Evolutionary conservation across 139 green algal genomes (phyloP).

Genomic region (Asterochloris sp.): DNA sequence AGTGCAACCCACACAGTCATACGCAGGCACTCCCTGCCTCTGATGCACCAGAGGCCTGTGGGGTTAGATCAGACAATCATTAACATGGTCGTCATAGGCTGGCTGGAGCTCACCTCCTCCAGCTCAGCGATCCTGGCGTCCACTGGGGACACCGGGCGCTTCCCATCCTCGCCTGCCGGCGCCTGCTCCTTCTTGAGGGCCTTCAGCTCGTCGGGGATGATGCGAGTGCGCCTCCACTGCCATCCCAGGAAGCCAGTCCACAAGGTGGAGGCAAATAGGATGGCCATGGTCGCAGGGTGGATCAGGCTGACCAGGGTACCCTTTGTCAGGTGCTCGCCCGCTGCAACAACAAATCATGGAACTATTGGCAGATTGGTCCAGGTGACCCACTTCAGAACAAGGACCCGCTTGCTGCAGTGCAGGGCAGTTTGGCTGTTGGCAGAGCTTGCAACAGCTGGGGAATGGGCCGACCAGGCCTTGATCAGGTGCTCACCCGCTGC

Average conservation of each 20-base stretch:
- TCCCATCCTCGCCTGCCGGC: conserved; percentile 37
- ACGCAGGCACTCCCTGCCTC: background rate
- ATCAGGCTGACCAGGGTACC: conserved; percentile 43
- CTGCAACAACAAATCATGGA: background rate
- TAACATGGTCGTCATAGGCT: background rate
- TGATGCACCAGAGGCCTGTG: too few species aligned
- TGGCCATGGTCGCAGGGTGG: conserved; percentile 82
- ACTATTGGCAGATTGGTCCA: background rate
- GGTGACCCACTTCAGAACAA: background rate
- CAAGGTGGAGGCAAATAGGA: conserved; percentile 70
- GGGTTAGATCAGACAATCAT: too few species aligned
- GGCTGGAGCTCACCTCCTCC: conserved; percentile 59
- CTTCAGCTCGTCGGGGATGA: conserved; percentile 68
- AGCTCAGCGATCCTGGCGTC: conserved; percentile 60
- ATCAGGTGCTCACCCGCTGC: too few species aligned
- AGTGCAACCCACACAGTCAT: background rate
- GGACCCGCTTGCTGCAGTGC: background rate
- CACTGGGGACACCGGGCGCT: conserved; percentile 42
- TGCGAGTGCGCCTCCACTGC: conserved; percentile 69
- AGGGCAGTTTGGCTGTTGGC: too few species aligned
- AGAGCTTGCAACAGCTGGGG: background rate
- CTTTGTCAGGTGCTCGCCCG: background rate
- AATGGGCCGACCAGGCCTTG: background rate
- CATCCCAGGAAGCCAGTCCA: conserved; percentile 90
- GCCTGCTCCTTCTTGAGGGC: conserved; percentile 72